phyloP scores from a whole-genome alignment of 257 asterid genomes.

The Fraxinus quadrangulata region DNA sequence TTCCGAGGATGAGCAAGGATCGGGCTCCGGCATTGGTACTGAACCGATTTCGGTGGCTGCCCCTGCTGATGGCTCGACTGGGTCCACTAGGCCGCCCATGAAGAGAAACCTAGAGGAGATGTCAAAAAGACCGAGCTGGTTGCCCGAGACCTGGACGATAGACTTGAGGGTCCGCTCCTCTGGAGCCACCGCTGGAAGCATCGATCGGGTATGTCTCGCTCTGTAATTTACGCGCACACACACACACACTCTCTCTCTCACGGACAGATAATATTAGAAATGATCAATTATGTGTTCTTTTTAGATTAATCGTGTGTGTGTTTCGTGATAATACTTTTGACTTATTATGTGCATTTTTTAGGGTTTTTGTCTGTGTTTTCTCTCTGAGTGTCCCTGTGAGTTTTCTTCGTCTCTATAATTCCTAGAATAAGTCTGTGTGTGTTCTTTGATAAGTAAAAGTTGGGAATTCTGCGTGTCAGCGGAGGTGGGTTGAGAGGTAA shows the following conservation, averaged over 20 bases:
- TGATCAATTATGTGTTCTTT: not conserved
- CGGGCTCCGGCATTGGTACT: constrained; percentile 5
- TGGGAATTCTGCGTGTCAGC: not conserved
- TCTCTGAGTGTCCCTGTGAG: not conserved
- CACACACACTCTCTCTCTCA: too few species aligned
- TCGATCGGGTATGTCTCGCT: not conserved
- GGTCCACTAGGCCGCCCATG: not conserved
- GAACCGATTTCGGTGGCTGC: constrained; percentile 17
- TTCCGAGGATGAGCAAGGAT: not conserved
- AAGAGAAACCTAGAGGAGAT: constrained; percentile 2
- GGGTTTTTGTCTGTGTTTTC: constrained; percentile 2
- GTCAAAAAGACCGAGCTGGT: not conserved
- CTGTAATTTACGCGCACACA: not conserved
- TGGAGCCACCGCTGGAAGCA: not conserved
- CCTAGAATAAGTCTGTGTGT: not conserved
- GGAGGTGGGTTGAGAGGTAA: not conserved
- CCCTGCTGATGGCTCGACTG: constrained; percentile 1
- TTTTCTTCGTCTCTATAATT: not conserved
- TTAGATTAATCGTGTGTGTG: not conserved
- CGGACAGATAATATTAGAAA: not conserved
- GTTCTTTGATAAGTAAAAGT: not conserved
- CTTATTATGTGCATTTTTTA: not conserved
- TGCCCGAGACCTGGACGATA: not conserved
- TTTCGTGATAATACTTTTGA: not conserved
- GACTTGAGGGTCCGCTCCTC: not conserved